Conservation (phyloP, 768 basidiomycete species). For the Lentinula aciculospora region DNA sequence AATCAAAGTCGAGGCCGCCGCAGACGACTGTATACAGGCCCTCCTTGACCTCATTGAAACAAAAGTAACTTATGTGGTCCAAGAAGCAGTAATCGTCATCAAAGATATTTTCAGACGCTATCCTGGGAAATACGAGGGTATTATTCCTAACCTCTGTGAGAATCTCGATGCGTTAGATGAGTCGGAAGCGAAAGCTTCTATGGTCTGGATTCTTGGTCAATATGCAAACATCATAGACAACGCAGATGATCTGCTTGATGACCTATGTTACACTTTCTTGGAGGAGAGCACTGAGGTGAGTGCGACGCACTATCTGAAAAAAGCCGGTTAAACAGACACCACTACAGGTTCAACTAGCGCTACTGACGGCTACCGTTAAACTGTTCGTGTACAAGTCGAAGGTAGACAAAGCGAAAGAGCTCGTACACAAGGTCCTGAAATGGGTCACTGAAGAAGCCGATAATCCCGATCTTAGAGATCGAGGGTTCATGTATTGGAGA, state of each 20-base stretch:
- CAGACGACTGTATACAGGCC: conserved; percentile 86
- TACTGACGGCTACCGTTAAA: conserved; percentile 93
- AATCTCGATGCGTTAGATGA: conserved; percentile 91
- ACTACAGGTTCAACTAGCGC: conserved; percentile 89
- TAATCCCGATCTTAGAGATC: conserved; percentile 94
- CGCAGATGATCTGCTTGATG: conserved; percentile 92
- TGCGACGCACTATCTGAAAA: conserved; percentile 2
- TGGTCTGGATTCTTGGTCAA: conserved; percentile 98
- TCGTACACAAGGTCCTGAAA: conserved; percentile 93
- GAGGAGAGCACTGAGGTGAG: conserved; percentile 91
- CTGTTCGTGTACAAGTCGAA: conserved; percentile 87
- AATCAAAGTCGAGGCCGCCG: conserved; percentile 89
- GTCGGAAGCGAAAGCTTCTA: conserved; percentile 93
- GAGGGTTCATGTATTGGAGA: conserved; percentile 99
- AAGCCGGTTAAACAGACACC: background rate
- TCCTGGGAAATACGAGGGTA: conserved; percentile 93
- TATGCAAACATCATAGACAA: conserved; percentile 95
- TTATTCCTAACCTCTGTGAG: conserved; percentile 91
- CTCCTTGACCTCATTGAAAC: conserved; percentile 85
- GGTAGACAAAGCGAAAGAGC: conserved; percentile 78
- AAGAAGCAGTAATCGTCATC: conserved; percentile 95
- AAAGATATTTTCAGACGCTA: conserved; percentile 98
- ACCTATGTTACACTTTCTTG: conserved; percentile 80
- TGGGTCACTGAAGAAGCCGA: conserved; percentile 98
- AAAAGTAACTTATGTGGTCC: conserved; percentile 93